phyloP scores from a whole-genome alignment of 2,329 filamentous ascomycete genomes.

The Aureobasidium pullulans region DNA sequence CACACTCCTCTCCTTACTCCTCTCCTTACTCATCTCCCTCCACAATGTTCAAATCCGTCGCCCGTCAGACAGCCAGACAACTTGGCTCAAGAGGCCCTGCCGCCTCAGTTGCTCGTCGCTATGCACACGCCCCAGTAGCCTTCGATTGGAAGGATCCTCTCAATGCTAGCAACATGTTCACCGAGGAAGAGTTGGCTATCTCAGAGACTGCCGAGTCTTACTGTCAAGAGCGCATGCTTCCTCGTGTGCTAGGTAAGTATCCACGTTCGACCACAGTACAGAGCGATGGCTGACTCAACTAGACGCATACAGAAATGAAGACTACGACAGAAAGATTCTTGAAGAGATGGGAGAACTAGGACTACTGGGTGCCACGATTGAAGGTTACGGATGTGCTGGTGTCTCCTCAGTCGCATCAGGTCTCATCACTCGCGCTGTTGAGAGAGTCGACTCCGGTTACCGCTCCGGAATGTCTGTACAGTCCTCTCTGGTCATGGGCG shows the following conservation, averaged over 20 bases:
- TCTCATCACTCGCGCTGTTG: conserved; percentile 81
- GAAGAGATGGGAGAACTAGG: conserved; percentile 89
- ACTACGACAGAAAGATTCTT: conserved; percentile 79
- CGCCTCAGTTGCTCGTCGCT: conserved; percentile 28
- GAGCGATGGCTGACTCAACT: conserved; percentile 14
- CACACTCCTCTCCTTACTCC: not conserved
- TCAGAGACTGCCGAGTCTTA: conserved; percentile 86
- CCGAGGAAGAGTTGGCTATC: conserved; percentile 85
- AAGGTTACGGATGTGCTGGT: conserved; percentile 83
- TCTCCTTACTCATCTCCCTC: not conserved
- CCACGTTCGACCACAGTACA: not conserved
- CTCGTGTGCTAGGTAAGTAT: conserved; percentile 68
- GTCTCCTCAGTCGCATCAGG: conserved; percentile 83
- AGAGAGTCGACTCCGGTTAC: conserved; percentile 86
- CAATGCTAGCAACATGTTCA: conserved; percentile 64
- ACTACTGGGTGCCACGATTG: conserved; percentile 76
- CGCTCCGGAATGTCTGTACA: conserved; percentile 91
- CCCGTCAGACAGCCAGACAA: conserved; percentile 34
- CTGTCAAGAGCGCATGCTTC: conserved; percentile 81
- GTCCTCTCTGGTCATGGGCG: conserved; percentile 87
- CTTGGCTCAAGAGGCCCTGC: conserved; percentile 26
- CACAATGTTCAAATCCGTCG: conserved; percentile 38
- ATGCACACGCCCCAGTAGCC: conserved; percentile 35
- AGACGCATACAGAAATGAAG: conserved; percentile 82
- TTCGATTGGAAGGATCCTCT: conserved; percentile 96